Evolutionary conservation across 2,329 filamentous ascomycete species (phyloP).

Genomic region (Xylaria sp.): DNA sequence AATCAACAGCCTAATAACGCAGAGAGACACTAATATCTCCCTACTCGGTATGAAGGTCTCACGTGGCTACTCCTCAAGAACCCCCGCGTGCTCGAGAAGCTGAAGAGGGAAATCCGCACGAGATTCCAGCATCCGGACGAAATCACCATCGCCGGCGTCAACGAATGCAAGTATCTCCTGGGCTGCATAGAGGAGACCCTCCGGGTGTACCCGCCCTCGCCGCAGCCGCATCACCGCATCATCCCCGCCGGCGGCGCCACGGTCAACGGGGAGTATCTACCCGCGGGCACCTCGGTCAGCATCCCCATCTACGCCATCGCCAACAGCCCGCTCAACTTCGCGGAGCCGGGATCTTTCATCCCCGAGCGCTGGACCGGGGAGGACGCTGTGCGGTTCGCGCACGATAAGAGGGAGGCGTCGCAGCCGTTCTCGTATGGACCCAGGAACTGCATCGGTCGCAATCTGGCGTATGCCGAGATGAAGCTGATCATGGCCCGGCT

Average conservation of each 20-base stretch:
- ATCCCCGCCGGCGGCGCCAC: slow-evolving; percentile 27
- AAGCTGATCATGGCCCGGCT: slow-evolving; percentile 52
- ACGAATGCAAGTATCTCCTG: slow-evolving; percentile 50
- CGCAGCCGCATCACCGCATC: slow-evolving; percentile 35
- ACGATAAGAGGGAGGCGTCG: slow-evolving; percentile 46
- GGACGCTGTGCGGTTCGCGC: slow-evolving; percentile 37
- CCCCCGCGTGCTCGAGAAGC: slow-evolving; percentile 43
- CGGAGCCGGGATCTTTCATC: slow-evolving; percentile 27
- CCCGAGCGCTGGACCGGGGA: slow-evolving; percentile 38
- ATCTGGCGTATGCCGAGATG: slow-evolving; percentile 55
- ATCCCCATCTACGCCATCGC: slow-evolving; percentile 35
- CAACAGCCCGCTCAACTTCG: slow-evolving; percentile 31
- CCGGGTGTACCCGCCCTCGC: slow-evolving; percentile 52
- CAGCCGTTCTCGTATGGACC: slow-evolving; percentile 51
- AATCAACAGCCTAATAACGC: no score
- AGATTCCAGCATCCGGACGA: slow-evolving; percentile 49
- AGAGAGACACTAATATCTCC: not conserved
- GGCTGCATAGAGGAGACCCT: slow-evolving; percentile 55
- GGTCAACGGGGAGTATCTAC: slow-evolving; percentile 35
- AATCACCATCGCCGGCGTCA: slow-evolving; percentile 49
- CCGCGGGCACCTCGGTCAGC: slow-evolving; percentile 32
- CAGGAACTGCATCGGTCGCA: slow-evolving; percentile 50
- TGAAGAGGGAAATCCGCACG: slow-evolving; percentile 52
- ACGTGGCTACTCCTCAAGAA: slow-evolving; percentile 42
- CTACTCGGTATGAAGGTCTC: slow-evolving; percentile 16